Conservation (phyloP, 2,329 filamentous ascomycete species). For the Aspergillus ruber region DNA sequence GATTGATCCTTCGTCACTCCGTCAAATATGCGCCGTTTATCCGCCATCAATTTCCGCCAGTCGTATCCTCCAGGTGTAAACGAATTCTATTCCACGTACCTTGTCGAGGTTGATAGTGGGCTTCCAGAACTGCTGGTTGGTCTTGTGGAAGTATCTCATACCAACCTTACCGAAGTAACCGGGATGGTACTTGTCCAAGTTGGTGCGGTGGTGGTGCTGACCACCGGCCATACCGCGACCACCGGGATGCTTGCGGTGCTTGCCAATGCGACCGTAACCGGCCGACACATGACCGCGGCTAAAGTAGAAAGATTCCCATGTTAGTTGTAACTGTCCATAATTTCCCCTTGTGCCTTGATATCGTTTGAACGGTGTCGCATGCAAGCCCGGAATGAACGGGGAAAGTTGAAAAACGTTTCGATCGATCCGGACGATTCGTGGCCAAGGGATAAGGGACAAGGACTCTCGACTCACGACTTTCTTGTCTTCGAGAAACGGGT, state of each 20-base stretch:
- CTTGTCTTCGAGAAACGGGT: conserved; percentile 47
- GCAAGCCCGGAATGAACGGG: neutral
- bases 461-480: conserved; percentile 39
- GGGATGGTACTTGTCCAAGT: conserved; percentile 89
- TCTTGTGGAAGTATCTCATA: conserved; percentile 96
- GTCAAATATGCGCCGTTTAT: neutral
- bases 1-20: neutral
- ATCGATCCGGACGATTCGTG: neutral
- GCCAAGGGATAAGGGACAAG: neutral
- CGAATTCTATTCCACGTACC: conserved; percentile 50
- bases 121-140: conserved; percentile 96
- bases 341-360: neutral
- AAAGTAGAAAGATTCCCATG: conserved; percentile 17
- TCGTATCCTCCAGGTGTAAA: conserved; percentile 1
- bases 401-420: conserved; percentile 2
- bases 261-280: conserved; percentile 97
- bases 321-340: conserved; percentile 6
- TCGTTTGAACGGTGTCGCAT: neutral
- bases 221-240: conserved; percentile 88
- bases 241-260: conserved; percentile 90
- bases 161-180: conserved; percentile 99
- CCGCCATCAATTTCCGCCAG: neutral
- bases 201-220: conserved; percentile 97
- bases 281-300: conserved; percentile 97
- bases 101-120: conserved; percentile 98